Evolutionary conservation across 169 alveolate species (phyloP), one percentile per base, ranked within the genome.

Genomic region (Babesia microti): DNA sequence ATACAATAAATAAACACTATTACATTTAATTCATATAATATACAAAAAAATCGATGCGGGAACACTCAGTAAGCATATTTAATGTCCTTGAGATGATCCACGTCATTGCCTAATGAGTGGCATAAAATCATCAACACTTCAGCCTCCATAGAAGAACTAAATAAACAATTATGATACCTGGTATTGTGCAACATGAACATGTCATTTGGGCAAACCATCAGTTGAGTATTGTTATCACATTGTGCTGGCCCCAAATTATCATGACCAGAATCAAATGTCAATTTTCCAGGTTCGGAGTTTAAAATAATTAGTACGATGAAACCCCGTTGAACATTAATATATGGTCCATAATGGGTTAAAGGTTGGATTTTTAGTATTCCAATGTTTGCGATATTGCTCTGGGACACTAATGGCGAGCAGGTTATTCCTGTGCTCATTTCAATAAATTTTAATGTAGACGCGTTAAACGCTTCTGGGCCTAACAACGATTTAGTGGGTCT

Each of bases 191-290:
- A 18, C 39, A 35, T 47, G 49, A 65, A 65, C 7, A 46, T 44
- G 33, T 65, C 76, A 4, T 65, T 56, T 12, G 76, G 76, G 14
- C 53, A 28, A 1, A 65, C 50, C 7, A 65, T 56, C 23, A 56
- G 50, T 35, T 65, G 76, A 0, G 52, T 18, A 26, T 54, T 59
- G 29, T 39, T 41, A 0, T 26, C 33, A 24, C 76, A 65, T 21
- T 24, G 45, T n/a, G 40, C 1, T 6, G 59, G 36, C 18, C 56
- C 48, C 39, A 46, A 19, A 43, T 41, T 0, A 23, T 39, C 4
- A 56, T 45, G 57, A 54, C 55, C 34, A 48, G 27, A 23, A 68
- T 65, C 76, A 40, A 45, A 65, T 40, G 41, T 49, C 15, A 65
- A 33, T 43, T 42, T 41, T 21, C 51, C 52, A 6, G 27, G 15